Base-by-base conservation (phyloP, 2,329 filamentous ascomycete genomes). In the Talaromyces sp. region DNA sequence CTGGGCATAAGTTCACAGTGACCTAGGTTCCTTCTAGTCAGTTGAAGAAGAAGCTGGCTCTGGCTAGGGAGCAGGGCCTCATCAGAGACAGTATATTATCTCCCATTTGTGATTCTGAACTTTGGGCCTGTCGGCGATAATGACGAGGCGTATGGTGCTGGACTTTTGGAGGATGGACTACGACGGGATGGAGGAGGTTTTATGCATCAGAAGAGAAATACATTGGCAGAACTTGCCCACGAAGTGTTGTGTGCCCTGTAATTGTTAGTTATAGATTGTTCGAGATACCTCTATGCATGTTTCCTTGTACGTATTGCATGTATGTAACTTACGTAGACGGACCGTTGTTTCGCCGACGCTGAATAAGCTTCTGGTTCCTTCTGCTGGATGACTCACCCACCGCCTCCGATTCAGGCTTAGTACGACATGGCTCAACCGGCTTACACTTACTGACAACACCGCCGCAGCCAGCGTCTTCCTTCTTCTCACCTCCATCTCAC, bases 401-500 rank as follows among this genome's bases (percentile, higher is more conserved):
- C 49, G 49, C 49, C 49, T 52, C 17, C 49, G 5, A 31, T 17
- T 21, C 11, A 27, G 49, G 49, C 24, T 52, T 27, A 27, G 26
- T 31, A 10, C 49, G 49, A 17, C 4, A 52, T 29, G 7, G 8
- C n/a, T 19, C n/a, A 24, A n/a, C 26, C 43, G 43, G 2, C 43
- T 13, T 50, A 14, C 32, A 35, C 32, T 35, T 35, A 14, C 11
- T 14, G 32, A 14, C 26, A 17, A 5, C 32, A 35, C 32, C 32
- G 14, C 17, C 6, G 17, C 35, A n/a, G 17, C 7, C 49, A 52
- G 11, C 49, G 19, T 55, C 53, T 35, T 19, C 4, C 41, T 24
- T 55, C 55, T n/a, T 31, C 51, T 53, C 50, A 24, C 32, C 60
- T 49, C 43, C 32, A 32, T 46, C 58, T 49, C 51, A 35, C 19